phyloP scores from a whole-genome alignment of 306 rosid genomes.

The Acacia melanoxylon region DNA sequence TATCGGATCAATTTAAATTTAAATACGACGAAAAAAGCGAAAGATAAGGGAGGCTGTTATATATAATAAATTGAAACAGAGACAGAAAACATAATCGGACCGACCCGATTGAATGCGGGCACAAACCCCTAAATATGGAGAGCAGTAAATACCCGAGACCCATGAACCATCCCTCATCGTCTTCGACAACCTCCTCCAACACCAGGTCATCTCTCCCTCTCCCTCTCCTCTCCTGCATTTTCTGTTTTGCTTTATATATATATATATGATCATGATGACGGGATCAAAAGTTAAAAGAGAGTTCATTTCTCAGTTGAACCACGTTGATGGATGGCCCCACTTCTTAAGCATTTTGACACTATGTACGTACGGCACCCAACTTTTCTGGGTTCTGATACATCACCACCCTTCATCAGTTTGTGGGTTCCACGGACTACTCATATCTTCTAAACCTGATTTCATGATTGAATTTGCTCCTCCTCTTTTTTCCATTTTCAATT shows the following conservation, averaged over 20 bases:
- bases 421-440: neutral
- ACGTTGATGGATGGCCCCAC: conserved; percentile 41
- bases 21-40: too few relatives aligned
- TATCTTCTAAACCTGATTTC: neutral
- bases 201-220: conserved; percentile 20
- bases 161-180: neutral
- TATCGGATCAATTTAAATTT: too few relatives aligned
- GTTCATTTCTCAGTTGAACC: neutral
- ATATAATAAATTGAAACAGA: too few relatives aligned
- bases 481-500: neutral
- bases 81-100: neutral
- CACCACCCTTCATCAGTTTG: neutral
- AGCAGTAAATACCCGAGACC: neutral
- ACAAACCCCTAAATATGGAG: neutral
- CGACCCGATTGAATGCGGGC: conserved; percentile 23
- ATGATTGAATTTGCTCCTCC: neutral
- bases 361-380: neutral
- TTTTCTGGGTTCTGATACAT: neutral
- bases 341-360: conserved; percentile 16
- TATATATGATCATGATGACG: neutral
- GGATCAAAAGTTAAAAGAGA: neutral
- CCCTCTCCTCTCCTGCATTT: conserved; percentile 12
- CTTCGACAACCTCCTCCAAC: neutral
- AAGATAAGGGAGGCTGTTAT: neutral
- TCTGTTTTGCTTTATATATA: neutral